Evolutionary conservation across 129 eudicot species (phyloP), one percentile per base, ranked within the genome.

Genomic region (Artemisia annua): DNA sequence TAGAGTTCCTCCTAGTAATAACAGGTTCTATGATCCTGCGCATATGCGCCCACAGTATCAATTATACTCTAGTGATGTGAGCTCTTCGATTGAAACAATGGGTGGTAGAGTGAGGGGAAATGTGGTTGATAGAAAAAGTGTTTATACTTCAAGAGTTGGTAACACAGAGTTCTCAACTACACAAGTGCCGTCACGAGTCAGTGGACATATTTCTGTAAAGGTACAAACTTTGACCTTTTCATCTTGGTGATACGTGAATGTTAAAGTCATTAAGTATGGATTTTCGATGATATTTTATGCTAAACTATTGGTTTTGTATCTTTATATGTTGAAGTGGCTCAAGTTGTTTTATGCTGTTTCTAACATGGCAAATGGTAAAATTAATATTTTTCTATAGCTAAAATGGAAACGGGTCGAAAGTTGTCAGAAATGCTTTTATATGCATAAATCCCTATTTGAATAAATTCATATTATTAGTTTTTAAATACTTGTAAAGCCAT

Each of bases 131-230:
- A 81, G 79, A 52, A 71, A 46, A 79, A 57, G 54, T 72, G 79
- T 67, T 66, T 87, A 57, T 82, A 63, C 77, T 81, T 90, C 94
- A 64, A 84, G 79, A 20, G 80, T 75, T 51, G 85, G 77, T 51
- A 87, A 94, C 88, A 87, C 96, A 4, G 94, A 87, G 74, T 85
- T 87, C 57, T 85, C 94, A 15, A 73, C 85, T 61, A 78, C 91
- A 15, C 90, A 79, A 77, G 86, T 84, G 12, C 39, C 67, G 24
- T 76, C 80, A 67, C 30, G 28, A 22, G 77, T 48, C 61, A 71
- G 71, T 18, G 78, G 66, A 55, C 60, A 71, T 64, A 35, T 59
- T 55, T 63, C 73, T 8, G 66, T 24, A 65, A 71, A 71, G 73
- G 82, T 78, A 78, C 66, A 70, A 52, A 24, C 77, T 61, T 77